Percentiles rank a stretch among this genome's conserved stretches.
Evolutionary conservation across 1,284 basidiomycete genomes (phyloP).

Genomic region (Leccinum griseonigrum): DNA sequence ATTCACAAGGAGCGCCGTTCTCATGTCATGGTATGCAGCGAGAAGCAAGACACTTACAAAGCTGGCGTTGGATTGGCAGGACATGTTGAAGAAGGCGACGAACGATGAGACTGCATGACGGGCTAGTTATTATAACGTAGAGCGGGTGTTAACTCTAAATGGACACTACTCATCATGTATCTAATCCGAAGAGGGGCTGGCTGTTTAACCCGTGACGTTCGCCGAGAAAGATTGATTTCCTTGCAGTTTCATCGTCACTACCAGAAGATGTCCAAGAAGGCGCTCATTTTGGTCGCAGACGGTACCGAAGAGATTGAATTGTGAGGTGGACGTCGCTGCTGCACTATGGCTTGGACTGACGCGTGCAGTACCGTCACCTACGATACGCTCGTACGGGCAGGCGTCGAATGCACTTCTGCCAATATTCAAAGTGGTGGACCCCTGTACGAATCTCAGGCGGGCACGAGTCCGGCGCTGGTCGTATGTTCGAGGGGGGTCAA

Average conservation of each 20-base stretch:
- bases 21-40: constrained; percentile 39
- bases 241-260: constrained; percentile 1
- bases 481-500: constrained; percentile 73
- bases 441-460: constrained; percentile 25
- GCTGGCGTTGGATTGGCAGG: constrained; percentile 77
- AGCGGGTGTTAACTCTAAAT: background rate
- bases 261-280: constrained; percentile 34
- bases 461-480: constrained; percentile 43
- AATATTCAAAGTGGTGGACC: constrained; percentile 50
- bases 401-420: constrained; percentile 61
- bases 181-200: constrained; percentile 1
- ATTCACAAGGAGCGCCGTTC: background rate
- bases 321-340: constrained; percentile 37
- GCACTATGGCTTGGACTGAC: background rate
- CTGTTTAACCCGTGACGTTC: background rate
- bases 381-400: constrained; percentile 77
- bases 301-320: constrained; percentile 92
- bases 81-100: constrained; percentile 61
- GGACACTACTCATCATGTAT: background rate
- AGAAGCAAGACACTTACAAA: constrained; percentile 70
- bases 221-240: background rate
- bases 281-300: constrained; percentile 79
- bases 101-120: constrained; percentile 40
- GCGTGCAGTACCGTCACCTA: constrained; percentile 68
- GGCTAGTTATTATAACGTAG: background rate